Evolutionary conservation across 176 grass and related monocot genomes (phyloP), one percentile per base, ranked within the genome.

Genomic region (Pontederia paniculata): DNA sequence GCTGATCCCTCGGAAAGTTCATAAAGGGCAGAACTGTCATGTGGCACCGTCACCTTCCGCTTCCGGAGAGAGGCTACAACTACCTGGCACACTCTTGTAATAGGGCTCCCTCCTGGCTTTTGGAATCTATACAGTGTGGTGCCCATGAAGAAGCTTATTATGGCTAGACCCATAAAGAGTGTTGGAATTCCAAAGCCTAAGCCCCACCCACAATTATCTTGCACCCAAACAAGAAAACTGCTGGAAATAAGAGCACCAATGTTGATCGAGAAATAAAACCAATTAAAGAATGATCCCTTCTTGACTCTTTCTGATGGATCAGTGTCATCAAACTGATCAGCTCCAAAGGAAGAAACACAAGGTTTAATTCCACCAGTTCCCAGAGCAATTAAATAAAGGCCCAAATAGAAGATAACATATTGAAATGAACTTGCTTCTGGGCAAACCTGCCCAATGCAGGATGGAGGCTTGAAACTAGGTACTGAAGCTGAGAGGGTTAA

Each of bases 211-310:
- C 57, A 79, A 70, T 89, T 83, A 71, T 97, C 85, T 67, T 89
- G 82, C 57, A 87, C 74, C 79, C 78, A 97, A 43, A 97, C 91
- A 47, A 97, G 76, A 70, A 87, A 52, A 59, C 74, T 89, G 75
- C 85, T 77, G 43, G 82, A 70, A 19, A 89, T 20, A 12, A 97
- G 65, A 51, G 86, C 16, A 37, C 83, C 86, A 0, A 89, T 55
- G 49, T 90, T 90, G 66, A 97, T 86, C 62, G 84, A 89, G 63
- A 97, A 87, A 69, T 89, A 90, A 45, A 90, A 90, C 91, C 91
- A 97, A 58, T 97, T 97, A 55, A 97, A 97, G 74, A 79, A 96
- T 58, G 86, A 97, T 19, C 80, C 79, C 52, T 90, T 89, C 53
- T 78, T 84, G 22, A 49, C 55, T 84, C 86, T 72, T 64, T 97